Evolutionary conservation across 2,329 filamentous ascomycete genomes (phyloP).

Genomic region (Conoideocrella luteorostrata): DNA sequence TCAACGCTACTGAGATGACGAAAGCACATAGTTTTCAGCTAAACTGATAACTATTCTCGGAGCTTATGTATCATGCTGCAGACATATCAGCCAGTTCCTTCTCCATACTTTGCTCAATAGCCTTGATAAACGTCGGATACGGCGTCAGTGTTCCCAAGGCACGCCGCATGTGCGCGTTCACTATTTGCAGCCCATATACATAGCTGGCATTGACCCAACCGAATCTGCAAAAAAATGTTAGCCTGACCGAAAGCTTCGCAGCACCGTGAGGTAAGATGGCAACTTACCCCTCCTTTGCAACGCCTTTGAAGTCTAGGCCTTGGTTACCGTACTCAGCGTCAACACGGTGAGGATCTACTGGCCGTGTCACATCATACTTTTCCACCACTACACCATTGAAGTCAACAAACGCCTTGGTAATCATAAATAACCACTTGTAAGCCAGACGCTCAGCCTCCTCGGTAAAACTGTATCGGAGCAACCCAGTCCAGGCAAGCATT

Average conservation of each 20-base stretch:
- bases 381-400: constrained; percentile 98
- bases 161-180: constrained; percentile 83
- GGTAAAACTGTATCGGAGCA: constrained; percentile 85
- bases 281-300: constrained; percentile 89
- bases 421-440: constrained; percentile 98
- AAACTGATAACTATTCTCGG: no score
- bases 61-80: no score
- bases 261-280: neutral
- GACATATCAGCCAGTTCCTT: constrained; percentile 42
- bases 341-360: constrained; percentile 85
- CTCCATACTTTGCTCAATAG: constrained; percentile 49
- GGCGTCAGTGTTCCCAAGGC: constrained; percentile 83
- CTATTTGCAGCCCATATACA: constrained; percentile 82
- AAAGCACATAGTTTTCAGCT: no score
- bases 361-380: constrained; percentile 94
- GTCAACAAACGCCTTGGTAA: constrained; percentile 96
- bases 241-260: no score
- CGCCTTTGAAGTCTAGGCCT: constrained; percentile 89
- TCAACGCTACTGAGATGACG: no score
- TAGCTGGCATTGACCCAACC: constrained; percentile 99
- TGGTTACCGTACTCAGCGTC: constrained; percentile 98
- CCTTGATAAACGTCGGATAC: constrained; percentile 75
- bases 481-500: constrained; percentile 92
- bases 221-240: constrained; percentile 54
- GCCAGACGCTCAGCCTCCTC: constrained; percentile 84